Base-by-base conservation (phyloP, 139 green algal genomes). In the Chlorella vulgaris region DNA sequence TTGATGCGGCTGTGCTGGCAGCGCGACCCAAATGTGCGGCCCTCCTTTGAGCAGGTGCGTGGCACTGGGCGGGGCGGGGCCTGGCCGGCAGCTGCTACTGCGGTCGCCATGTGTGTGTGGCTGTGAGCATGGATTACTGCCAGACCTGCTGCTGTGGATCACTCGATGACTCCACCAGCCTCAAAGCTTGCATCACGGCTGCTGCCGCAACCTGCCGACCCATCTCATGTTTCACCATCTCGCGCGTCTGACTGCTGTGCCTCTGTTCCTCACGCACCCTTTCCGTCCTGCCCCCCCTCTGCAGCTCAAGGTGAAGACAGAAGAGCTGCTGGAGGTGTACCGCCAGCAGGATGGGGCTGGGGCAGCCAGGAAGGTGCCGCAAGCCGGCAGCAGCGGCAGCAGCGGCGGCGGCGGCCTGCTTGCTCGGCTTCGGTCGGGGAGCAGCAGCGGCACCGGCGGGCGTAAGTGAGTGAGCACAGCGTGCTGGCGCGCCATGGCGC, bases 1-100 rank as follows among this genome's bases (percentile, higher is more conserved):
- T 67, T 98, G 40, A 97, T 98, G 93, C 62, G 85, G 31, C 83
- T 88, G 1, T 98, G 92, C 86, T 98, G 95, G 95, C 63, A 87
- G 67, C 71, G 82, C 0, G 82, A 89, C 74, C 82, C 86, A 18
- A n/a, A 73, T 2, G 80, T 84, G 26, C 82, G 86, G 31, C 86
- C 88, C 8, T 74, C 67, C n/a, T 91, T 92, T 80, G 86, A 91
- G 61, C 33, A 75, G 31, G 76, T 82, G 71, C 51, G 51, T 65
- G n/a, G 29, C 15, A 22, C 21, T 15, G 39, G 33, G 39, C 26
- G 39, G 33, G 40, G 3, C 18, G 36, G 7, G 26, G 38, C 21
- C 39, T 29, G 43, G n/a, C 6, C n/a, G 67, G 24, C 28, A 6
- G 67, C 33, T 28, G 24, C 26, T 24, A 10, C 47, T n/a, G n/a